Base-by-base conservation (phyloP, 1,139 yeast species). In the Suzukiozyma palmioleophila region DNA sequence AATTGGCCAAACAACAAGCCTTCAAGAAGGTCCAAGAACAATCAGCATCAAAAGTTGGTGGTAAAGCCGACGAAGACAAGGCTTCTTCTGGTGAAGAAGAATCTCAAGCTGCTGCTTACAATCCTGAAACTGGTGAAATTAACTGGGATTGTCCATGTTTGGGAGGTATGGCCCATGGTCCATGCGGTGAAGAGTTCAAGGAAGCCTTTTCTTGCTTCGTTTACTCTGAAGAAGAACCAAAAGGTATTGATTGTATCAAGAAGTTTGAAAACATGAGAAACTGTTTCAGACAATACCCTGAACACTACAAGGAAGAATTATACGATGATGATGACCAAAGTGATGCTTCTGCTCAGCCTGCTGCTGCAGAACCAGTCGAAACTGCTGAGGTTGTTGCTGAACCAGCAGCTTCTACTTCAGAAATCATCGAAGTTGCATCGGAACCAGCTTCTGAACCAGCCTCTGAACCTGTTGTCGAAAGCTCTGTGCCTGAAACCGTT, bases 61-160 rank as follows among this genome's bases (percentile, higher is more conserved):
- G 28, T 18, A 29, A 33, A 15, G 26, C 34, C 22, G 11, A 13
- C 18, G 62, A 59, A 13, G 62, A 49, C 46, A 50, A 35, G 8
- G 49, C 43, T 13, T 33, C 42, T 21, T 43, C 36, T 12, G 51
- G 44, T 24, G 47, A 39, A 9, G 50, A 39, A 15, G 45, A 44
- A 14, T 52, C 56, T 32, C 68, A 64, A 43, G 57, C 63, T 33
- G 88, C 88, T 33, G 97, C 98, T 2, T 92, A 81, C 66, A 81
- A 92, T 66, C 97, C 97, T 36, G 96, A 87, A 54, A 92, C 99
- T 6, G 98, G 98, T 30, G 98, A 92, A 62, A 94, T 94, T 65
- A 92, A 94, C 79, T 94, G 99, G 99, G 98, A 94, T 59, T 94
- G 99, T 62, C 97, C 98, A n/a, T 94, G 99, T 66, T 73, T 94